Conservation (phyloP, 2,329 filamentous ascomycete species). For the Fusarium proliferatum region DNA sequence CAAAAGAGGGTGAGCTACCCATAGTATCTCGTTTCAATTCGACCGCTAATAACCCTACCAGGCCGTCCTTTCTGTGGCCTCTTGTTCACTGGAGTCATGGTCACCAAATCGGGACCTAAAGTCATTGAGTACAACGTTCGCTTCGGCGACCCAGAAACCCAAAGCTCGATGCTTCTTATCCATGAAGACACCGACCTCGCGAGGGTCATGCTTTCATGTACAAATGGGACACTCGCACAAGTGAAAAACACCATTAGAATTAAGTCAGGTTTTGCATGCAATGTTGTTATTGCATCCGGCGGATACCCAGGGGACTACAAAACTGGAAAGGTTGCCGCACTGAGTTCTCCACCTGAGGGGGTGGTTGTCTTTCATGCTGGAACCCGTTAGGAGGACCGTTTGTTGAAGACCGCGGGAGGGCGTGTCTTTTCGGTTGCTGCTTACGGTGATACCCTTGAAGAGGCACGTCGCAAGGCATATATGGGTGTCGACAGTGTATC, state of each 20-base stretch:
- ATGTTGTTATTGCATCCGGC: slow-evolving; percentile 85
- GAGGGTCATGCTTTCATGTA: slow-evolving; percentile 84
- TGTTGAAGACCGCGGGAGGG: slow-evolving; percentile 79
- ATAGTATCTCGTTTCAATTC: background rate
- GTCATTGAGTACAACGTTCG: slow-evolving; percentile 91
- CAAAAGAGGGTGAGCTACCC: slow-evolving; percentile 58
- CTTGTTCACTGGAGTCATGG: slow-evolving; percentile 86
- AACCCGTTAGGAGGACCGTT: slow-evolving; percentile 66
- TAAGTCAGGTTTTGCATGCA: slow-evolving; percentile 75
- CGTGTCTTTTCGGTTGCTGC: slow-evolving; percentile 88
- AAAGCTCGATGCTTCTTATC: slow-evolving; percentile 81
- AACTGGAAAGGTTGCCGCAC: slow-evolving; percentile 70
- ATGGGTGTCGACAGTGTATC: slow-evolving; percentile 73
- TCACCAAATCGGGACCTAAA: slow-evolving; percentile 79
- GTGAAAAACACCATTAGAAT: slow-evolving; percentile 71
- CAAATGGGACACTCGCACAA: slow-evolving; percentile 74
- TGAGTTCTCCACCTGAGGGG: slow-evolving; percentile 54
- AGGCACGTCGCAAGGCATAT: slow-evolving; percentile 84
- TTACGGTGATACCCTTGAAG: slow-evolving; percentile 72
- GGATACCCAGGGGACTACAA: slow-evolving; percentile 85
- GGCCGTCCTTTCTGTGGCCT: slow-evolving; percentile 69
- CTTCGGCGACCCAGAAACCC: slow-evolving; percentile 89
- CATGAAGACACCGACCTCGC: slow-evolving; percentile 82
- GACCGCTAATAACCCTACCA: background rate
- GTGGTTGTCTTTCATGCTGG: slow-evolving; percentile 88